Evolutionary conservation across 2,329 filamentous ascomycete genomes (phyloP), one percentile per base, ranked within the genome.

Genomic region (Aspergillus ibericus): DNA sequence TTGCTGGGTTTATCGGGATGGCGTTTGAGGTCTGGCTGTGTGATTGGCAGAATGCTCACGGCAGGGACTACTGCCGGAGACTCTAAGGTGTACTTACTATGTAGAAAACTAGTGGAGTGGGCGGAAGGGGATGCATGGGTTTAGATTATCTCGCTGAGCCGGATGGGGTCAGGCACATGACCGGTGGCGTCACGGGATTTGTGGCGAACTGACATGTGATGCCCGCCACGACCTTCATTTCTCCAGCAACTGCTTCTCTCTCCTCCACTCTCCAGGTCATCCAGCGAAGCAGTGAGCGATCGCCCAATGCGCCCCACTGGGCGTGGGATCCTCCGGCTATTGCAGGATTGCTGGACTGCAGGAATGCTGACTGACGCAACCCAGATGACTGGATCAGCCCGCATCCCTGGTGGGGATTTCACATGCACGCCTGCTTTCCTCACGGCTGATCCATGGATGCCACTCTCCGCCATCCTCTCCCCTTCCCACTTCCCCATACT

Each of bases 1-100:
- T 96, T 12, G 93, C 93, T 0, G 91, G 92, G 0, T 87, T 98
- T 50, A 68, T 96, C 9, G 88, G 92, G 40, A 93, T 97, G 83
- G 82, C 80, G 2, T 82, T 97, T 74, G 93, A 98, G 77, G 87
- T 90, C 1, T 83, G 85, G 73, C 77, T 98, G 22, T 99, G 95
- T 74, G 82, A 83, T 49, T 96, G 90, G 83, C 93, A 98, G 76
- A 90, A 96, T 22, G 75, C 75, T n/a, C 88, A 88, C 65, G 93
- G 93, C 3, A 82, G 91, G 64, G 85, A 90, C 59, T 93, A 85
- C 81, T 93, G 90, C 70, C 83, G 80, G 60, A 79, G 81, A 64
- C 62, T 75, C 50, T 79, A 68, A 64, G 49, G 9, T 3, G 8
- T 10, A 29, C 2, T 8, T 32, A 32, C 29, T 10, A 10, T 8